Evolutionary conservation across 2,329 filamentous ascomycete genomes (phyloP).

Genomic region (Sphaceloma murrayae): DNA sequence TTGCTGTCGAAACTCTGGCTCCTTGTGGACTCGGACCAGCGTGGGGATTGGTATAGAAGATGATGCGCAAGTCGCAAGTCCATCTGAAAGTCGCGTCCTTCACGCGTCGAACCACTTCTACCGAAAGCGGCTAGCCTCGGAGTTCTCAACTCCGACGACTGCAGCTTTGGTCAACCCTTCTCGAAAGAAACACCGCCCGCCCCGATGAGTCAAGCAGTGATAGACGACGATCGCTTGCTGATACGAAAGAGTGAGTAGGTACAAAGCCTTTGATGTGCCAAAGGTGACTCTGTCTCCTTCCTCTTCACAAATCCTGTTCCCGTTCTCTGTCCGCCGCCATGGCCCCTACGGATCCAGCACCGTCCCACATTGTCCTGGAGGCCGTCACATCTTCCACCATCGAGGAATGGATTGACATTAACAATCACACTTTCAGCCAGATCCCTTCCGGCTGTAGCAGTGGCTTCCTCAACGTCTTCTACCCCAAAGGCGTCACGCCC

Average conservation of each 20-base stretch:
- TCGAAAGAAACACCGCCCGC: constrained; percentile 1
- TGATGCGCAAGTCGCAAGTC: too few relatives aligned
- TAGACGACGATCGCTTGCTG: too few relatives aligned
- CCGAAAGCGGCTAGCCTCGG: constrained; percentile 7
- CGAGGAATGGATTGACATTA: background rate
- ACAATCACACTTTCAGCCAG: background rate
- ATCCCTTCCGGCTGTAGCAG: background rate
- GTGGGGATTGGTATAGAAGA: too few relatives aligned
- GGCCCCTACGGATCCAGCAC: constrained; percentile 4
- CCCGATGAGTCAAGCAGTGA: background rate
- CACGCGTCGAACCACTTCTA: constrained; percentile 15
- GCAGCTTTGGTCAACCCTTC: background rate
- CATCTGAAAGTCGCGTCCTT: constrained; percentile 13
- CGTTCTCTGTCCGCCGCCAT: background rate
- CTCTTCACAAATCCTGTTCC: background rate
- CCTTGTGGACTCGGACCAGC: too few relatives aligned
- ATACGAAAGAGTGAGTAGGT: too few relatives aligned
- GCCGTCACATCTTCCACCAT: background rate
- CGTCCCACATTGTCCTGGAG: constrained; percentile 7
- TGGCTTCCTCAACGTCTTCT: constrained; percentile 13
- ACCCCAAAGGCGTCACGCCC: constrained; percentile 15
- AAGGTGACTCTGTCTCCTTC: background rate
- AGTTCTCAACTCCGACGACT: background rate
- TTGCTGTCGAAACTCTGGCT: too few relatives aligned
- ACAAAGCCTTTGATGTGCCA: background rate